Evolutionary conservation across 164 flowering plant species (phyloP).

Genomic region (Stephania japonica): DNA sequence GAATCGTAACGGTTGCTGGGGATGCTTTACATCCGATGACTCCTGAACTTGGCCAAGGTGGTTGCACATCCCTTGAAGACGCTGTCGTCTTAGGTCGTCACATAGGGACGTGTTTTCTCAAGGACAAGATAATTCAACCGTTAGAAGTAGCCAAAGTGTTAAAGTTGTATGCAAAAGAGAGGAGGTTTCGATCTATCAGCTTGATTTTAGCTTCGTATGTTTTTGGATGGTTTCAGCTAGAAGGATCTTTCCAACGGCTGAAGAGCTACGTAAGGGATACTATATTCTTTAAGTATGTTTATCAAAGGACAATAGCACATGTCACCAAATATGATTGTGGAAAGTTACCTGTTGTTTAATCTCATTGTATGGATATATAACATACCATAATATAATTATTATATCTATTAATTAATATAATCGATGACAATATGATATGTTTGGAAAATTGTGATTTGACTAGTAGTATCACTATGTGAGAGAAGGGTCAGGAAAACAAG

Average conservation of each 20-base stretch:
- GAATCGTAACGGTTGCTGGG: constrained; percentile 3
- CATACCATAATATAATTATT: no score
- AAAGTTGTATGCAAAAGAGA: constrained; percentile 16
- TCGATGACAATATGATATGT: no score
- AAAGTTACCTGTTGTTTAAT: neutral
- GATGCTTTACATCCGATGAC: constrained; percentile 28
- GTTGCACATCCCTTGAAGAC: constrained; percentile 23
- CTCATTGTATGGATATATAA: no score
- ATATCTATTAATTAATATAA: no score
- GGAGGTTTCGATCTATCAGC: constrained; percentile 15
- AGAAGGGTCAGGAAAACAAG: no score
- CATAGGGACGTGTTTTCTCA: constrained; percentile 3
- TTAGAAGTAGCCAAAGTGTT: constrained; percentile 3
- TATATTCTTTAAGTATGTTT: neutral
- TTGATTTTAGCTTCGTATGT: constrained; percentile 12
- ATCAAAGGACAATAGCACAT: neutral
- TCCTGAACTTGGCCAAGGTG: constrained; percentile 26
- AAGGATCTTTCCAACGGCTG: constrained; percentile 8
- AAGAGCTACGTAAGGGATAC: constrained; percentile 6
- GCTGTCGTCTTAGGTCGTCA: constrained; percentile 17
- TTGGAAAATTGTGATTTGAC: no score
- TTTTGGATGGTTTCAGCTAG: constrained; percentile 19
- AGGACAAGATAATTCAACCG: neutral
- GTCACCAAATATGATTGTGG: constrained; percentile 5
- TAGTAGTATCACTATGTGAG: no score